Evolutionary conservation across 768 basidiomycete species (phyloP), one percentile per base, ranked within the genome.

Genomic region (Boletellus sp.): DNA sequence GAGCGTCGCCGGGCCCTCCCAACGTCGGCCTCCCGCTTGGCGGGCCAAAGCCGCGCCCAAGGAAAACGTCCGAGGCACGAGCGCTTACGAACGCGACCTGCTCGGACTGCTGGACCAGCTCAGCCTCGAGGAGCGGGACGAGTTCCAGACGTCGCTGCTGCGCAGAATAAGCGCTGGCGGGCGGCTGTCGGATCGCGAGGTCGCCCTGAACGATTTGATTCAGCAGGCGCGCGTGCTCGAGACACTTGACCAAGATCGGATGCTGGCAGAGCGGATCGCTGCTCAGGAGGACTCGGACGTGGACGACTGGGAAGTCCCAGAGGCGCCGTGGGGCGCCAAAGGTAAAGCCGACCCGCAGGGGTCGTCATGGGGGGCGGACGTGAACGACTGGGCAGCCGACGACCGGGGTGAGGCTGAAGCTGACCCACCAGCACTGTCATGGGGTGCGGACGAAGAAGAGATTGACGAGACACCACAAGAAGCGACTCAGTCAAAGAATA

Each of bases 201-300:
- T 45, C 34, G 44, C 44, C 3, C 23, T 45, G 44, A 45, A 26
- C 11, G 44, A 45, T 32, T 28, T 45, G 4, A 35, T 45, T 6
- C 35, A 45, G n/a, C 44, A 45, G n/a, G 44, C 35, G n/a, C 44
- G 44, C 35, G 44, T n/a, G 23, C 24, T 45, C 9, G 35, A 23
- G 10, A 4, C 12, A 1, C 24, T 45, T 16, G 15, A 45, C 34
- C 22, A 45, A 8, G 44, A 45, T 26, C 34, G 34, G 12, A 6
- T 24, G n/a, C 31, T 45, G 4, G 44, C 44, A 17, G 34, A 36
- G 6, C 44, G 44, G 34, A 45, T 45, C 12, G 44, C 44, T 36
- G 17, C 24, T 17, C 34, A 23, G 6, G 44, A 45, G 10, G 44
- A 45, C 34, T 36, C 44, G 34, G 23, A 24, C 11, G 41, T 12